Evolutionary conservation across 495 filamentous ascomycete species (phyloP), one percentile per base, ranked within the genome.

Genomic region (Aspergillus sparsus): DNA sequence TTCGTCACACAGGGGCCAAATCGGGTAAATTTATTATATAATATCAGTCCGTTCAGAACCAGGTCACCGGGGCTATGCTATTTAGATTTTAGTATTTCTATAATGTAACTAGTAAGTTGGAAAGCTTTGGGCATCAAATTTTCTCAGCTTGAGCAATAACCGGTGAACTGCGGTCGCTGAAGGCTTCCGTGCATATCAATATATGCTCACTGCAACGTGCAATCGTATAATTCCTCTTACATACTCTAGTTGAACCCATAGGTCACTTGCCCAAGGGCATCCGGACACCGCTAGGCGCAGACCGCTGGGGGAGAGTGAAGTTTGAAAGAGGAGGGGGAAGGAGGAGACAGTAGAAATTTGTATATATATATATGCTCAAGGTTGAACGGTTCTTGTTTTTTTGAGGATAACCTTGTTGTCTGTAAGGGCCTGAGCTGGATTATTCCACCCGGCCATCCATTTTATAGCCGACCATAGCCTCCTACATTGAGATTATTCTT

Each of bases 271-370:
- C 18, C 44, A 21, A 21, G 16, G 44, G 16, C 15, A 21, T 47
- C 16, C 27, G 44, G 44, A 47, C 44, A 47, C 44, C 44, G 44
- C 44, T 47, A n/a, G 44, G 27, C 18, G 44, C 44, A 47, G 44
- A 47, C 44, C 44, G 44, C 44, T 47, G 4, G 15, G n/a, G 15
- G n/a, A 18, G 27, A 18, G 44, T 16, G 44, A 47, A 16, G 12
- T 7, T 47, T 21, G n/a, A 18, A 10, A 18, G 15, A 21, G 44
- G 18, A 9, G 44, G 27, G 27, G 44, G 27, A 21, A 47, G 44
- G 15, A 21, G 44, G 3, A 27, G 21, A 3, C 18, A 9, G 44
- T 18, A 18, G 27, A 21, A 47, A 18, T 47, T 18, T 47, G 44
- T 47, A 47, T 47, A 47, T 46, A 46, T 13, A 5, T 47, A 21